phyloP scores from a whole-genome alignment of 495 filamentous ascomycete genomes.

The Lophium mytilinum region DNA sequence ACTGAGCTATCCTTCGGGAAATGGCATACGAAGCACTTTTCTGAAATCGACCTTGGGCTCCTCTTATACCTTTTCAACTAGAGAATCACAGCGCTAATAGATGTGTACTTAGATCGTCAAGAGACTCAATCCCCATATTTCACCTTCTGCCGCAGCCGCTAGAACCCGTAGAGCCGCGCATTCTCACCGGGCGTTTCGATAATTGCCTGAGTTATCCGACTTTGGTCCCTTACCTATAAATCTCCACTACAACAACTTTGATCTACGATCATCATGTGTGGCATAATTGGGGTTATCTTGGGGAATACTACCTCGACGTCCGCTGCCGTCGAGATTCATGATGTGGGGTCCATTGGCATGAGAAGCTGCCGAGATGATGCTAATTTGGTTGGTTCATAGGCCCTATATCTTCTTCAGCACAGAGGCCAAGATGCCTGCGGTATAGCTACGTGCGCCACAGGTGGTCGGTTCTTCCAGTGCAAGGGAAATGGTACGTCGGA shows the following conservation, averaged over 20 bases:
- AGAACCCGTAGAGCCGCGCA: too few relatives aligned
- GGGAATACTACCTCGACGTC: constrained; percentile 47
- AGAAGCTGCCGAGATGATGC: too few relatives aligned
- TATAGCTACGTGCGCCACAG: constrained; percentile 67
- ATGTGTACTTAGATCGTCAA: too few relatives aligned
- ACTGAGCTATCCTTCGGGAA: constrained; percentile 19
- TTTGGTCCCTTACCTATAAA: neutral
- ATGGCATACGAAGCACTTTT: constrained; percentile 12
- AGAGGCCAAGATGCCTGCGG: constrained; percentile 90
- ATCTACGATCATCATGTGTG: constrained; percentile 58
- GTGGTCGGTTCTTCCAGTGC: constrained; percentile 78
- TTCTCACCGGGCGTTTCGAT: too few relatives aligned
- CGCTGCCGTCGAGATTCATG: constrained; percentile 76
- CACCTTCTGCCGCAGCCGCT: neutral
- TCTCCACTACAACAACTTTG: neutral
- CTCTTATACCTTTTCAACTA: neutral
- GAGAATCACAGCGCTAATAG: neutral
- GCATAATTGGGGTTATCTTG: constrained; percentile 75
- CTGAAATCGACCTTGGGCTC: constrained; percentile 9
- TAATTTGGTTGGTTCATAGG: constrained; percentile 16
- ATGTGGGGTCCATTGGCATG: constrained; percentile 28
- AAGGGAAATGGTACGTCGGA: constrained; percentile 62
- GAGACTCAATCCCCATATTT: neutral
- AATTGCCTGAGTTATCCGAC: neutral
- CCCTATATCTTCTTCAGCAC: constrained; percentile 78